Evolutionary conservation across 371 early-diverging fungal genomes (phyloP), one percentile per base, ranked within the genome.

Genomic region (Globomyces sp.): DNA sequence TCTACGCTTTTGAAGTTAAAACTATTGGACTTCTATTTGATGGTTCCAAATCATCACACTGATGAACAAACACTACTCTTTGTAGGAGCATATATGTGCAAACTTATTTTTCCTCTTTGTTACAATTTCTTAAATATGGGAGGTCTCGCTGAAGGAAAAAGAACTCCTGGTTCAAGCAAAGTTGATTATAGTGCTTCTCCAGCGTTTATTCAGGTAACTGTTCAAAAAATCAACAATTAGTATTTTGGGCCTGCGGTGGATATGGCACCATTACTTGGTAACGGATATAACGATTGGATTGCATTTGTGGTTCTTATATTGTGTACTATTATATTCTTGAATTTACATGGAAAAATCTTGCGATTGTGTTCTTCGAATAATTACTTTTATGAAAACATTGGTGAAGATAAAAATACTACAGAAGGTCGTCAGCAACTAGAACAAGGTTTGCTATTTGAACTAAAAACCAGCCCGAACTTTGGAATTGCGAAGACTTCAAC

Each of bases 41-140:
- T 96, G 43, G 92, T 92, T 41, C 90, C 93, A 5, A 88, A 92
- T 70, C 95, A 95, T 68, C 90, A 93, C 69, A 92, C 94, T 4
- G 93, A 92, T 73, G 92, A 91, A 71, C 88, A 88, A 44, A 90
- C 91, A 64, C 72, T 96, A 53, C 80, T 96, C 46, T 94, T 93
- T 76, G 87, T 93, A 58, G 96, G 92, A 24, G 87, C 91, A 0
- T 94, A 96, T 66, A 84, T 96, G 63, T 94, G 81, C 67, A 76
- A 76, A 36, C 73, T 84, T 34, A 81, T 71, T 71, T 92, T 93
- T 10, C 96, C 97, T 2, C 82, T 96, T 57, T 93, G 94, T 68
- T 96, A 96, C 79, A 96, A 96, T 72, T 96, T 90, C 68, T 82
- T 95, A 53, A 92, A 91, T 47, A 80, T 94, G 64, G 63, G 63